Evolutionary conservation across 1,284 basidiomycete species (phyloP), one percentile per base, ranked within the genome.

Genomic region (Anthracocystis panici-leucophaei): DNA sequence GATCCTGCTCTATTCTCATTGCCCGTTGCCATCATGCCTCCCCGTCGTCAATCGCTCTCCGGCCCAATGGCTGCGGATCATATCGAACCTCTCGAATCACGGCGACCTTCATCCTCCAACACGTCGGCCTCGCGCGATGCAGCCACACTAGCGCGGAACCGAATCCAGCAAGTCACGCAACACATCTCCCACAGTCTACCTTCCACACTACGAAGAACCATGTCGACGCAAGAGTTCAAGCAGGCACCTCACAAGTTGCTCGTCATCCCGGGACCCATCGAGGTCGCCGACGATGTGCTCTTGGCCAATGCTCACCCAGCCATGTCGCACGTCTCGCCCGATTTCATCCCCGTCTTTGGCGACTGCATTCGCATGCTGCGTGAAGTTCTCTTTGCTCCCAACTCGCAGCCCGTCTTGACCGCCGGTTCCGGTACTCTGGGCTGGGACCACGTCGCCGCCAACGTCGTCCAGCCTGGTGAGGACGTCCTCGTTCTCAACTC

Each of bases 341-440:
- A 94, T 54, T 98, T 99, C 86, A 89, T 95, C 49, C 90, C 91
- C 44, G 90, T 94, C 62, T 94, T 99, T 78, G 93, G 94, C 42
- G 93, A 97, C 84, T 92, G 91, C 85, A 90, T 99, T 74, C 90
- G 92, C 70, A 91, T 97, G 91, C 91, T 93, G 23, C 89, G 92
- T 89, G 89, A 84, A 62, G 84, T 85, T 54, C 71, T 78, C 40
- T 72, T 76, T 86, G 97, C 48, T 90, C 91, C 86, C 91, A 86
- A 71, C 57, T 59, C 77, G 31, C 82, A 84, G 79, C 80, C 82
- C 35, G 93, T 98, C 88, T 87, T 97, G 78, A 92, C 97, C 59
- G 91, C 94, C 31, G 96, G 96, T 2, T 93, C 91, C 54, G 95
- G 95, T n/a, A 98, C 95, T 3, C 88, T 98, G 41, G 95, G 95